Base-by-base conservation (phyloP, 805 yeast genomes). In the Barnettozyma wickerhamii region DNA sequence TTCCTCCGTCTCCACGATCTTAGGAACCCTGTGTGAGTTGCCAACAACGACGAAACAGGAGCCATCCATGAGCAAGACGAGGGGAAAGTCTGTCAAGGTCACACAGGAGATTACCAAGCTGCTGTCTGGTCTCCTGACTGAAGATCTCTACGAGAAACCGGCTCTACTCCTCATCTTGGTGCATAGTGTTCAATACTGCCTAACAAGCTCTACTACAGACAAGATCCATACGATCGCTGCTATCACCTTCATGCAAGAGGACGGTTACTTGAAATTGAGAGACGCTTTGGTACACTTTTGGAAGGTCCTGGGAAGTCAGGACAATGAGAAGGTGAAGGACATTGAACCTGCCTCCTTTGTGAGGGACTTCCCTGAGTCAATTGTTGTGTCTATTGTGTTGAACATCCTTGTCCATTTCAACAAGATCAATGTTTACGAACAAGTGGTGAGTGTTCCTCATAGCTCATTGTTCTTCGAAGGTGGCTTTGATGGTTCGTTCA, bases 11-110 rank as follows among this genome's bases (percentile, higher is more conserved):
- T 49, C 75, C 1, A 61, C 65, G 27, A 46, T 74, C 3, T 67
- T 73, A 36, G 62, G 70, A 37, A 64, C 74, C 6, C 48, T 76
- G 19, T 59, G 72, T 6, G 63, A 72, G 41, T 54, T 77, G 10
- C 66, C 75, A 17, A 68, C 71, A 56, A 67, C 69, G 13, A 70
- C 72, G 42, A 69, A 75, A 40, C 77, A 74, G 37, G 81, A 76
- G 17, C 55, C 54, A 19, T 17, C 46, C 17, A 49, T 55, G 19
- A 53, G 58, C 4, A 48, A 54, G 1, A 64, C 63, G 54, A 60
- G 75, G 40, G 62, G 70, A 7, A 53, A 58, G 6, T 69, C 74
- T 19, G 70, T 75, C 3, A 59, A 53, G 15, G 64, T 74, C 9
- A 65, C 73, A 27, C 58, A 65, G 10, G 60, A 56, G 20, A 51